Evolutionary conservation across 768 basidiomycete genomes (phyloP).

Genomic region (Amanita inopinata): DNA sequence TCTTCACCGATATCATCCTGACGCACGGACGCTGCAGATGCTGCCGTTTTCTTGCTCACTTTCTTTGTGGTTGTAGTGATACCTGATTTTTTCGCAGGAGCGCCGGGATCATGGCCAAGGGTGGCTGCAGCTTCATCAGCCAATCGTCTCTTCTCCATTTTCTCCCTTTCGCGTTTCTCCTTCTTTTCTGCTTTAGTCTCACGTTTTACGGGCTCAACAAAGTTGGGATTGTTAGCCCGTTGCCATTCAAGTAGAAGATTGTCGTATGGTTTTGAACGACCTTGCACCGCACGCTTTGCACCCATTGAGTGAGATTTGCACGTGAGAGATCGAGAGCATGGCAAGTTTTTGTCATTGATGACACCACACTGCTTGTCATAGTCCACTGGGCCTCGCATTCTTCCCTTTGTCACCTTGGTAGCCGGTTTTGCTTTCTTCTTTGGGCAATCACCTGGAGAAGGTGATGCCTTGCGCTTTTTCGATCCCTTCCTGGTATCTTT

Average conservation of each 20-base stretch:
- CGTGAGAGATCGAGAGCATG: constrained; percentile 90
- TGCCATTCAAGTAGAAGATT: constrained; percentile 89
- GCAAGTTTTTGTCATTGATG: constrained; percentile 89
- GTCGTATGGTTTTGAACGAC: constrained; percentile 78
- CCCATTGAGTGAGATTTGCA: constrained; percentile 99
- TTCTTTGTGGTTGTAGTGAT: constrained; percentile 40
- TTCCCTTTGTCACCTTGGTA: constrained; percentile 68
- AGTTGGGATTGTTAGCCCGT: constrained; percentile 78
- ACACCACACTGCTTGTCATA: constrained; percentile 93
- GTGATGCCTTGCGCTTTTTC: constrained; percentile 81
- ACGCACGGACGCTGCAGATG: constrained; percentile 38
- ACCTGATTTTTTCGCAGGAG: constrained; percentile 33
- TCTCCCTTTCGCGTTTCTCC: constrained; percentile 74
- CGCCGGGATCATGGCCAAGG: constrained; percentile 40
- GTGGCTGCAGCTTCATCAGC: constrained; percentile 64
- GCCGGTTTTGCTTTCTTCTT: constrained; percentile 71
- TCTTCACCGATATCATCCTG: constrained; percentile 47
- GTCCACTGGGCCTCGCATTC: constrained; percentile 80
- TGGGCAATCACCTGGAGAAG: constrained; percentile 54
- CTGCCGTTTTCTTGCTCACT: constrained; percentile 50
- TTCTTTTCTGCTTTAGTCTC: constrained; percentile 85
- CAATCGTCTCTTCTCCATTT: constrained; percentile 70
- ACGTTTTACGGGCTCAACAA: constrained; percentile 78
- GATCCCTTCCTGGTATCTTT: constrained; percentile 37
- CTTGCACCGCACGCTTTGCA: constrained; percentile 85